phyloP scores from a whole-genome alignment of 1,284 basidiomycete species.

The Cutaneotrichosporon dermatis region DNA sequence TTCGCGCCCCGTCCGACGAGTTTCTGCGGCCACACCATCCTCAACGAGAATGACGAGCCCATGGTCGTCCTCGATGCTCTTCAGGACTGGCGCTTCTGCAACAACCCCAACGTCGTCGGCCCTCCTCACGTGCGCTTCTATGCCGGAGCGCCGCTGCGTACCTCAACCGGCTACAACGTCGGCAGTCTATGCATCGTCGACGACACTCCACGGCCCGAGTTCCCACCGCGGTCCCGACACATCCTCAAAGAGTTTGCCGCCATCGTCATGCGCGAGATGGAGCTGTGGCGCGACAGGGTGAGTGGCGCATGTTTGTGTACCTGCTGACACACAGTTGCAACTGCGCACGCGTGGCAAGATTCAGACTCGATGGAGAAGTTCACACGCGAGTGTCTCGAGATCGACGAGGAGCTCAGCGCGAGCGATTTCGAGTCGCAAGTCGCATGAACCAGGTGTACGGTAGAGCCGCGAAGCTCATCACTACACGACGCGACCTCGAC shows the following conservation, averaged over 20 bases:
- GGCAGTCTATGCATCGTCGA: conserved; percentile 84
- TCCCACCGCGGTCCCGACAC: conserved; percentile 83
- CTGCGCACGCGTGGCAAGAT: conserved; percentile 84
- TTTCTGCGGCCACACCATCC: conserved; percentile 15
- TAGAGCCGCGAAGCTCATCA: conserved; percentile 79
- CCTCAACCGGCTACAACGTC: conserved; percentile 83
- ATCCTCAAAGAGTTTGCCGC: conserved; percentile 90
- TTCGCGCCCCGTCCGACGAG: conserved; percentile 5
- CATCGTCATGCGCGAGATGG: conserved; percentile 92
- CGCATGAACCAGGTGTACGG: conserved; percentile 83
- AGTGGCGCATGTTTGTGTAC: conserved; percentile 6
- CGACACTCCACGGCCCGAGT: conserved; percentile 75
- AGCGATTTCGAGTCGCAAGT: conserved; percentile 33
- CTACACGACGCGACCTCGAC: conserved; percentile 82
- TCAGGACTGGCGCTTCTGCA: conserved; percentile 77
- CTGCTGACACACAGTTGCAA: conserved; percentile 61
- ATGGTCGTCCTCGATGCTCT: conserved; percentile 75
- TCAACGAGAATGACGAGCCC: conserved; percentile 76
- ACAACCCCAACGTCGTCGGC: conserved; percentile 68
- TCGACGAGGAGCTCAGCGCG: conserved; percentile 56
- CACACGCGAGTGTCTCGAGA: conserved; percentile 88
- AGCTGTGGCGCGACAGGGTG: conserved; percentile 88
- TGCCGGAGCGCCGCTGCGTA: conserved; percentile 82
- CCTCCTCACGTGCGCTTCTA: conserved; percentile 76
- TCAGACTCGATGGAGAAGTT: conserved; percentile 95